Percentiles rank a stretch among this genome's conserved stretches.
Evolutionary conservation across 148 eudicot species (phyloP).

Genomic region (Spergularia bocconei): DNA sequence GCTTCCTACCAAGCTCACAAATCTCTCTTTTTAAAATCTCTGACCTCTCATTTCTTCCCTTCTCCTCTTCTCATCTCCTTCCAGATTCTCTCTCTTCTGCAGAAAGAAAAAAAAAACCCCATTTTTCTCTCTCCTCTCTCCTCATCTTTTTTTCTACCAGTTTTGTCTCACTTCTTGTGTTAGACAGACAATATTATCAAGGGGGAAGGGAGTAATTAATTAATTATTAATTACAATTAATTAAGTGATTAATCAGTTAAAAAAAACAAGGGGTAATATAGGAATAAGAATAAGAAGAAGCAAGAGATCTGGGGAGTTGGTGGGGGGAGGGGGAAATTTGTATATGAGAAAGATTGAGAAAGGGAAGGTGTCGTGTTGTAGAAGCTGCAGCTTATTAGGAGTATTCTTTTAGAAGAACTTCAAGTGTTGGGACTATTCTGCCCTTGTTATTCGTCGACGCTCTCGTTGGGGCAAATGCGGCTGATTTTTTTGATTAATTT

Average conservation of each 20-base stretch:
- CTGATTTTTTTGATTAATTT: neutral
- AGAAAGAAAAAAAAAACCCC: too few species aligned
- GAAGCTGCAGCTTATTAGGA: neutral
- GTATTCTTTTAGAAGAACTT: neutral
- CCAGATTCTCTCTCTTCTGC: neutral
- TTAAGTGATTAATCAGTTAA: too few species aligned
- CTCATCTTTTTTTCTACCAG: neutral
- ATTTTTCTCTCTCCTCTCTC: too few species aligned
- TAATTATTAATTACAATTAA: too few species aligned
- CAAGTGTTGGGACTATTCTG: constrained; percentile 2
- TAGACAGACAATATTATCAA: too few species aligned
- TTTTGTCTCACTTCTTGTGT: neutral
- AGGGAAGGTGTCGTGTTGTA: neutral
- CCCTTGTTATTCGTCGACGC: constrained; percentile 2
- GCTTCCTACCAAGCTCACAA: neutral
- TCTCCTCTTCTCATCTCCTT: neutral
- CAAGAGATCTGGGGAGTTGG: neutral
- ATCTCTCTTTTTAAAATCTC: neutral
- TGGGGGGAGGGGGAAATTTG: neutral
- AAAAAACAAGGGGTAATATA: neutral
- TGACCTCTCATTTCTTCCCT: neutral
- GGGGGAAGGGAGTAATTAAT: neutral
- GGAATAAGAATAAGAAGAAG: neutral
- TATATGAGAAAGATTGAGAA: constrained; percentile 13
- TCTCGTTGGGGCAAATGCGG: constrained; percentile 15